Base-by-base conservation (phyloP, 2,329 filamentous ascomycete species). In the Juglanconis sp. region DNA sequence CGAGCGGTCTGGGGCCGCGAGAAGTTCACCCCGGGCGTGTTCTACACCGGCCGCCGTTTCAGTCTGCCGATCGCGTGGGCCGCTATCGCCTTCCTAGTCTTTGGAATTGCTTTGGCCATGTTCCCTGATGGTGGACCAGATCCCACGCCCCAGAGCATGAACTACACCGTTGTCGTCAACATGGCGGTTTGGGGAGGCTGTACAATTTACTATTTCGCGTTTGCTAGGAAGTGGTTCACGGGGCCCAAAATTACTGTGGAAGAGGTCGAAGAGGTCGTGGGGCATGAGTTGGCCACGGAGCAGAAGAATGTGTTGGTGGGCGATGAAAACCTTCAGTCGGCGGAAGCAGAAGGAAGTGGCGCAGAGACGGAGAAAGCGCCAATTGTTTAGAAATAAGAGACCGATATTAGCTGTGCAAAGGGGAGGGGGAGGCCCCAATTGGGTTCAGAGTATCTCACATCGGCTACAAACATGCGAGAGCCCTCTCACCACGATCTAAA, bases 161-260 rank as follows among this genome's bases (percentile, higher is more conserved):
- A 87, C 65, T 87, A 87, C 67, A 86, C 84, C 0, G 77, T 86
- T 2, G 84, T 86, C 1, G 83, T 88, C 61, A 86, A 86, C 63
- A 76, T 76, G 38, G 78, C 79, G 4, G 79, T 87, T 1, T 87
- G 85, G 85, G 72, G 80, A 13, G 82, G 83, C 1, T 77, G 79
- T 0, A 69, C 85, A 65, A 53, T 74, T 1, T 87, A 87, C 69
- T 87, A 86, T 67, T 76, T 76, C 63, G 64, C 83, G 32, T 77
- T 82, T 71, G 84, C 83, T 6, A 74, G 78, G 57, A 86, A 85
- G 68, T 86, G 82, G 77, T 86, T 85, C 66, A 83, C 74, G 1
- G 84, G 84, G 0, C 84, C 84, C 3, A 84, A 82, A 72, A 79
- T 79, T 50, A 87, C 84, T 3, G 73, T 86, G 55, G 75, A 75